These are phyloP conservation scores for Phytopythium oedochilum DNA, from an alignment of 352 stramenopile species.

Conservation along the genomic window DNA sequence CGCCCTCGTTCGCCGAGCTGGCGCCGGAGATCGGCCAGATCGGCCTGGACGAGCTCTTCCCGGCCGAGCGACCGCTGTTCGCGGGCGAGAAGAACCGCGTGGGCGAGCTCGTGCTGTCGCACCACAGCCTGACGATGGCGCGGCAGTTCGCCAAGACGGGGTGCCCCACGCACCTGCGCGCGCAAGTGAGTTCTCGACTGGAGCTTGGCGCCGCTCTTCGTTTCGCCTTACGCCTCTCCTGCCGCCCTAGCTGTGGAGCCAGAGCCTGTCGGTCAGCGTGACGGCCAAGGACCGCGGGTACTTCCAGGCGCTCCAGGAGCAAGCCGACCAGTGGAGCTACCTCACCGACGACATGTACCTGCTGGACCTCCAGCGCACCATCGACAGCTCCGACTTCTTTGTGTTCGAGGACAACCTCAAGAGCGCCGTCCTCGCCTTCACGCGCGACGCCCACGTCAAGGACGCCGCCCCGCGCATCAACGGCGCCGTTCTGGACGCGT, in stretches of 20 bases:
- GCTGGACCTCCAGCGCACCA: slow-evolving; percentile 72
- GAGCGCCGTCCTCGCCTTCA: slow-evolving; percentile 70
- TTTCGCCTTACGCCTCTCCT: background rate
- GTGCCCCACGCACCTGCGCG: slow-evolving; percentile 49
- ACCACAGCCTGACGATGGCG: slow-evolving; percentile 67
- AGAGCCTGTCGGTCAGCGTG: slow-evolving; percentile 35
- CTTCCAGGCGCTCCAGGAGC: slow-evolving; percentile 42
- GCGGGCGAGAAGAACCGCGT: slow-evolving; percentile 59
- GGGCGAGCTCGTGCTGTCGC: slow-evolving; percentile 51
- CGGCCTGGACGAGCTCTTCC: slow-evolving; percentile 62
- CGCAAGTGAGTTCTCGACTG: slow-evolving; percentile 33
- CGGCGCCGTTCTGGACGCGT: slow-evolving; percentile 22
- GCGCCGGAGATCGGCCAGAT: slow-evolving; percentile 46
- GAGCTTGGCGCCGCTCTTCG: background rate
- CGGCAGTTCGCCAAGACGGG: slow-evolving; percentile 76
- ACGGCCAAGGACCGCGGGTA: slow-evolving; percentile 28
- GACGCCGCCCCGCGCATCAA: slow-evolving; percentile 44
- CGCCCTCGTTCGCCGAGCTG: slow-evolving; percentile 45
- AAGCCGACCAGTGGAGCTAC: slow-evolving; percentile 34
- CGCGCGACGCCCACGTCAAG: slow-evolving; percentile 44
- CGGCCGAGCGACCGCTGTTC: slow-evolving; percentile 44
- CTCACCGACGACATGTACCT: slow-evolving; percentile 79
- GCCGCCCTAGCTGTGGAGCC: slow-evolving; percentile 43
- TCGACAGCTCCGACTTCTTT: slow-evolving; percentile 79
- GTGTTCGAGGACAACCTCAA: slow-evolving; percentile 77